These are phyloP conservation scores for Kwoniella dendrophila DNA, from an alignment of 768 basidiomycete species.

Conservation along the genomic window DNA sequence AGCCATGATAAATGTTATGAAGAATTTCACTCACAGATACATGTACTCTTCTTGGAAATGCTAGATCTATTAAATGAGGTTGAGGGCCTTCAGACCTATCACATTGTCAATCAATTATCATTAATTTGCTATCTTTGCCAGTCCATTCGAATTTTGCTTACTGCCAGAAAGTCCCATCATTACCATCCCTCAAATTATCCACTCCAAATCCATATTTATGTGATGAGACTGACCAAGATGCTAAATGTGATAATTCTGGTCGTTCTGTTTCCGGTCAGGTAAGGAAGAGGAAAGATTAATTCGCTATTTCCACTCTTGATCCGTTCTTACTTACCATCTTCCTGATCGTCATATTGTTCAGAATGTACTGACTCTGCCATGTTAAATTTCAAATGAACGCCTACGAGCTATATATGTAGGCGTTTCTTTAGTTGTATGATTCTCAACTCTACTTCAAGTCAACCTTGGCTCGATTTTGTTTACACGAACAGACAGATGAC, in stretches of 20 bases:
- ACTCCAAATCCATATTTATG: slow-evolving; percentile 96
- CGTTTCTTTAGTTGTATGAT: too few relatives aligned
- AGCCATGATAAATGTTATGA: too few relatives aligned
- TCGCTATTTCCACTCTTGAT: neutral
- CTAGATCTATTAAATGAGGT: slow-evolving; percentile 91
- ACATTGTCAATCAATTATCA: neutral
- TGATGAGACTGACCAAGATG: slow-evolving; percentile 94
- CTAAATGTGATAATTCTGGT: slow-evolving; percentile 70
- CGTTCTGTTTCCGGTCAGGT: too few relatives aligned
- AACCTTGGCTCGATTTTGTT: too few relatives aligned
- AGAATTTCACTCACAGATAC: slow-evolving; percentile 77
- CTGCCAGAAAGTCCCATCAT: slow-evolving; percentile 98
- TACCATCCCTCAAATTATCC: slow-evolving; percentile 83
- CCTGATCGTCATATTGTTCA: neutral
- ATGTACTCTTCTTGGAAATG: slow-evolving; percentile 85
- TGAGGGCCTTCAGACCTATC: slow-evolving; percentile 80
- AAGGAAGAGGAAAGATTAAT: too few relatives aligned
- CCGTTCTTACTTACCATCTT: slow-evolving; percentile 10
- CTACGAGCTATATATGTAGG: neutral
- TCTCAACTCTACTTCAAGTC: too few relatives aligned
- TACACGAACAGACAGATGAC: too few relatives aligned
- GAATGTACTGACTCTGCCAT: slow-evolving; percentile 8
- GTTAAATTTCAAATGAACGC: too few relatives aligned
- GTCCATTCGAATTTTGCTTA: slow-evolving; percentile 59
- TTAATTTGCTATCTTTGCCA: neutral